Evolutionary conservation across 2,329 filamentous ascomycete genomes (phyloP), one percentile per base, ranked within the genome.

Genomic region (Leptographium procerum): DNA sequence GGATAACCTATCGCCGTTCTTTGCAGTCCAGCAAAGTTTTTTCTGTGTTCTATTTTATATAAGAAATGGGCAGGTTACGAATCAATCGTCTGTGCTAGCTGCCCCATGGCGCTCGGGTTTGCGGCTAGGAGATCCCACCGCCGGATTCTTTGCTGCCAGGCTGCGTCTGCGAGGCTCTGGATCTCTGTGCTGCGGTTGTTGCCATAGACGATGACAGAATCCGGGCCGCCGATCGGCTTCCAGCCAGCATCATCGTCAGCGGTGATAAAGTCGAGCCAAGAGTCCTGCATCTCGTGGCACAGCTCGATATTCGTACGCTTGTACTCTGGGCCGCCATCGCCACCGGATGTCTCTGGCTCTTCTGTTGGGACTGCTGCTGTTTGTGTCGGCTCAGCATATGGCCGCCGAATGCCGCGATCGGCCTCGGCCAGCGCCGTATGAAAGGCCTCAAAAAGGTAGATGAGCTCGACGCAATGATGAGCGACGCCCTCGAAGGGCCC

Each of bases 381-480:
- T 16, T n/a, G 26, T 31, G 48, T 4, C 40, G 53, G 40, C 19
- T 54, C 54, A 2, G 54, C 31, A 24, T 59, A 57, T 10, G 50
- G 54, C 31, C 33, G 29, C 10, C 65, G 61, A 28, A 63, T 64
- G 52, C 68, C 67, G 7, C 62, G 54, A 48, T 66, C 63, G 19
- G 52, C 50, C 7, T 50, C 45, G 13, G 40, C 34, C 5, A 54
- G 31, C 3, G 52, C 50, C 2, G 22, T 3, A 24, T 57, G 54
- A 19, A 59, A 61, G 14, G 48, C 45, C 6, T 56, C 59, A 36
- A 61, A 61, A 3, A 55, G 40, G 16, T 57, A 61, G 48, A 61
- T 57, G 2, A 59, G 43, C 54, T 61, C 59, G 19, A 61, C 57
- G 16, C 59, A 50, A 43, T 61, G 59, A 13, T 59, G 59, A 7